Base-by-base conservation (phyloP, 106 monocot genomes). In the Chionographis japonica region DNA sequence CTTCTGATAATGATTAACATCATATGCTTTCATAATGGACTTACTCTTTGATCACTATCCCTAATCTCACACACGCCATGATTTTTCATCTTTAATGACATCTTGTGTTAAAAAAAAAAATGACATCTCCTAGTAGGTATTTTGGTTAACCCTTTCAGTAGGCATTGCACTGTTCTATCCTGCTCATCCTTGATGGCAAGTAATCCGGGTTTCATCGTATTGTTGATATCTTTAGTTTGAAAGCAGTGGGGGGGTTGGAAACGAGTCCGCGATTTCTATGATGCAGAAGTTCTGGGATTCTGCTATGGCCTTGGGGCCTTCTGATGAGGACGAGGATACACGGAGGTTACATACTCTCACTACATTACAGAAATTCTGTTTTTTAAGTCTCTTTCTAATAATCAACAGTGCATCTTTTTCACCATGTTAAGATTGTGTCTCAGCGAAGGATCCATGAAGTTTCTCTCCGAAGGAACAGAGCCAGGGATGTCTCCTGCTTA, bases 201-300 rank as follows among this genome's bases (percentile, higher is more conserved):
- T 46, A 46, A 46, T 46, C 43, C 8, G 43, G 43, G 43, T 4
- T 4, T 8, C 8, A 8, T 4, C 8, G 5, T 4, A 4, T 46
- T 46, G 43, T 46, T 8, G 8, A 46, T 8, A 46, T 46, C 8
- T 68, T 2, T 38, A 93, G 97, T 86, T 98, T 68, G 92, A 85
- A 73, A 83, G 70, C 67, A 83, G 51, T 67, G 83, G 85, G 2
- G 88, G 74, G 14, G 49, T 87, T 3, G 84, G 87, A 51, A 87
- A 72, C 40, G 97, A 90, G 60, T 75, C 85, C 54, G 71, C 92
- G 60, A 66, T 72, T 57, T 87, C 76, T 60, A 72, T 98, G 82
- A 85, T 92, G 86, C 92, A 98, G 54, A 92, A 92, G 74, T 98
- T 98, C 61, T 98, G 92, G 97, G 92, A 98, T 69, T 85, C 97